Evolutionary conservation across 2,329 filamentous ascomycete species (phyloP), one percentile per base, ranked within the genome.

Genomic region (Clarireedia monteithiana): DNA sequence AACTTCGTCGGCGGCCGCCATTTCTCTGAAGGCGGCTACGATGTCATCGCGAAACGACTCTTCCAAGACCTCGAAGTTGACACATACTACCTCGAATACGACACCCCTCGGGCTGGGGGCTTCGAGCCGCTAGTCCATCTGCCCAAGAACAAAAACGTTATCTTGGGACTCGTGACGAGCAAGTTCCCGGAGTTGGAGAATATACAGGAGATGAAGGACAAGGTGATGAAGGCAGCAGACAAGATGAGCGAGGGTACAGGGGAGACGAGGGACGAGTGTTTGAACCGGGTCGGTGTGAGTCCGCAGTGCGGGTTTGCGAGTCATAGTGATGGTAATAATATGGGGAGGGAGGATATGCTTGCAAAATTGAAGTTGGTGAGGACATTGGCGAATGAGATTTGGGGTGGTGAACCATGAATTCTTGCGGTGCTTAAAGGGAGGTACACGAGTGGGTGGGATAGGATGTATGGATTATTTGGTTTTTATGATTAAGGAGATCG

Each of bases 361-460:
- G 82, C 79, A 70, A 91, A 91, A 75, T 71, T 91, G 65, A 75
- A 79, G 62, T 72, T 91, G 52, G 85, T 91, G 17, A 79, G 86
- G 60, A 75, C 82, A 63, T 82, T 91, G 64, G 86, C 88, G 2
- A 80, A 90, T 66, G 81, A 85, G 65, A 79, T 91, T 57, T 91
- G 87, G 88, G 68, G 57, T 30, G 63, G 60, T 10, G 49, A 64
- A 30, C 27, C 27, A 9, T 30, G 27, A 30, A 9, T 30, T 30
- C 20, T 20, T 20, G 20, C 0, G 20, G 20, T 20, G 2, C 20
- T 38, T 38, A 15, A 38, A 38, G 39, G 17, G 39, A 40, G 17
- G 17, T 40, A 9, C 15, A 14, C 6, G 39, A 9, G 38, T 7
- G 38, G 38, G 14, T 40, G 5, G n/a, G 2, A 17, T 40, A 5